phyloP scores from a whole-genome alignment of 768 basidiomycete genomes.

The Russula ochroleuca region DNA sequence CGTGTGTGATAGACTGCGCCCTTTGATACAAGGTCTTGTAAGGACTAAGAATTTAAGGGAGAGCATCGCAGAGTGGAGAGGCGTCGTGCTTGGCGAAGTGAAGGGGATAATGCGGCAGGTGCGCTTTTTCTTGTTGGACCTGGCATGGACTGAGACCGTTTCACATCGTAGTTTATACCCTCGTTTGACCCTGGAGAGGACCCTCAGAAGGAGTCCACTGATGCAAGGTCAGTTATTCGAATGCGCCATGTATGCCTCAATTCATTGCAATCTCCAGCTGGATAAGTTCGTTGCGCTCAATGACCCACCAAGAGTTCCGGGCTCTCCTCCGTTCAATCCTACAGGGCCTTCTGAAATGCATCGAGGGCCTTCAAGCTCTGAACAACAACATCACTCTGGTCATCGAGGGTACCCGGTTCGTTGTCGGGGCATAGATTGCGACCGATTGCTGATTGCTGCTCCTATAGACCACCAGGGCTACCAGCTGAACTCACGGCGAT shows the following conservation, averaged over 20 bases:
- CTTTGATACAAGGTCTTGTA: conserved; percentile 69
- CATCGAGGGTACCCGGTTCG: too few species aligned
- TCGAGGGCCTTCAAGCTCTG: too few species aligned
- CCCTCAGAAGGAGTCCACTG: conserved; percentile 31
- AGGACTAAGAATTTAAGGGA: conserved; percentile 69
- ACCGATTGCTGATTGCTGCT: not conserved
- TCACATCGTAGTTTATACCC: conserved; percentile 50
- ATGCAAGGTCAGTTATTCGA: conserved; percentile 11
- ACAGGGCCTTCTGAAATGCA: too few species aligned
- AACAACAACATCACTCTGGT: too few species aligned
- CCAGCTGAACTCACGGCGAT: conserved; percentile 43
- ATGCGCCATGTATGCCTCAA: not conserved
- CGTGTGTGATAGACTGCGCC: conserved; percentile 61
- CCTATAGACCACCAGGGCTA: conserved; percentile 38
- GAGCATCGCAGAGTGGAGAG: conserved; percentile 63
- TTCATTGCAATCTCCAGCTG: conserved; percentile 33
- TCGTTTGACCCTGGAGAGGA: conserved; percentile 55
- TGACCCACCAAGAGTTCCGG: too few species aligned
- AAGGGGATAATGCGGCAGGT: conserved; percentile 56
- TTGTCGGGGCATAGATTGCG: too few species aligned
- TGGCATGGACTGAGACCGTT: not conserved
- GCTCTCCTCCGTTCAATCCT: too few species aligned
- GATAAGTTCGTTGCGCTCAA: too few species aligned
- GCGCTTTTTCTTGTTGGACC: conserved; percentile 30
- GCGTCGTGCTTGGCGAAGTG: conserved; percentile 60